A percentile compares a stretch with the other conserved stretches of the same genome.
Conservation (phyloP, 2,329 filamentous ascomycete genomes). For the Macrophomina tecta region DNA sequence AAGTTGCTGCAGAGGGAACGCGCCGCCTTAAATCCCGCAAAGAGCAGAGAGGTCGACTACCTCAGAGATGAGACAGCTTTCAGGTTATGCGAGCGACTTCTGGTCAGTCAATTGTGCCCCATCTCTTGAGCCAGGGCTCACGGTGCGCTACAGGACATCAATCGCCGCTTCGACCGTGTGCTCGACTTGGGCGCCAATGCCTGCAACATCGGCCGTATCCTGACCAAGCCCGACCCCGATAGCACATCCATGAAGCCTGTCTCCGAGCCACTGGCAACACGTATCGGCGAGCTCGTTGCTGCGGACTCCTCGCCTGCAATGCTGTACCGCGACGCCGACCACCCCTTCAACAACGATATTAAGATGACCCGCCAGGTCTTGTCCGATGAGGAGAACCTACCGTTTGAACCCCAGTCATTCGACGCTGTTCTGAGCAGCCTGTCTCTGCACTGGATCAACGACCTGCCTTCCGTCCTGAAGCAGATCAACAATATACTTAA, state of each 20-base stretch:
- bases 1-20: constrained; percentile 95
- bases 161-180: constrained; percentile 80
- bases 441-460: constrained; percentile 96
- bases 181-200: constrained; percentile 95
- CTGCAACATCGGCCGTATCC: constrained; percentile 86
- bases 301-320: constrained; percentile 80
- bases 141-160: constrained; percentile 76
- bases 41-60: constrained; percentile 85
- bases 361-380: constrained; percentile 77
- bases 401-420: constrained; percentile 77
- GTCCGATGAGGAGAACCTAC: constrained; percentile 74
- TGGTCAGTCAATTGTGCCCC: constrained; percentile 58
- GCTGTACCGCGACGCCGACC: constrained; percentile 78
- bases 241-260: constrained; percentile 66
- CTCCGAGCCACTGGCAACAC: constrained; percentile 71
- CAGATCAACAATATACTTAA: constrained; percentile 89
- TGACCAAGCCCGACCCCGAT: constrained; percentile 68
- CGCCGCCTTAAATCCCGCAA: constrained; percentile 71
- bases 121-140: not conserved
- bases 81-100: constrained; percentile 81
- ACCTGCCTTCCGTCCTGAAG: constrained; percentile 81
- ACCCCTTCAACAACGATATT: constrained; percentile 76
- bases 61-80: constrained; percentile 89
- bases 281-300: constrained; percentile 77
- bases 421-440: constrained; percentile 89